A percentile compares a stretch with the other conserved stretches of the same genome.
Evolutionary conservation across 2,329 filamentous ascomycete species (phyloP).

Genomic region (Ilyonectria mors-panacis): DNA sequence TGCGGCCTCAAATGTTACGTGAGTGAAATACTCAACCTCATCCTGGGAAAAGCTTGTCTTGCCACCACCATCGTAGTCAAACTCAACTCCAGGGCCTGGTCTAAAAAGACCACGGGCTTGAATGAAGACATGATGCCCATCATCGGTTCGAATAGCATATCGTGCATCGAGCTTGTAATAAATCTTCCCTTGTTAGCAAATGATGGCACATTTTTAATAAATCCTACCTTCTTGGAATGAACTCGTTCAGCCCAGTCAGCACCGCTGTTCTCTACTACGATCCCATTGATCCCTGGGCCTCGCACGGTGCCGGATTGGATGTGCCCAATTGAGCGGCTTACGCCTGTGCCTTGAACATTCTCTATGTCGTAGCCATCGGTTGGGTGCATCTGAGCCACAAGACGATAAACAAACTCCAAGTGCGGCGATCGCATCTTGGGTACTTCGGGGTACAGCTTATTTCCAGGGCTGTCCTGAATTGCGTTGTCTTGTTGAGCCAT

Average conservation of each 20-base stretch:
- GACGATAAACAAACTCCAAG: slow-evolving; percentile 19
- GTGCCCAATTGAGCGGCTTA: slow-evolving; percentile 15
- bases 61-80: slow-evolving; percentile 4
- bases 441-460: slow-evolving; percentile 15
- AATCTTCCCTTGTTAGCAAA: not conserved
- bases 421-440: slow-evolving; percentile 8
- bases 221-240: slow-evolving; percentile 8
- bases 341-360: slow-evolving; percentile 16
- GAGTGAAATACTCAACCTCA: slow-evolving; percentile 22
- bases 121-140: slow-evolving; percentile 18
- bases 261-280: slow-evolving; percentile 20
- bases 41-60: slow-evolving; percentile 13
- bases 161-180: slow-evolving; percentile 23
- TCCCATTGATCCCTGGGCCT: slow-evolving; percentile 10
- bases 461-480: not conserved
- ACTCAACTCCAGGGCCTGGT: slow-evolving; percentile 8
- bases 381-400: slow-evolving; percentile 19
- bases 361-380: slow-evolving; percentile 18
- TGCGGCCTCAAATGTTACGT: slow-evolving; percentile 22
- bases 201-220: not conserved
- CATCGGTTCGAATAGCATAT: slow-evolving; percentile 9
- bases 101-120: slow-evolving; percentile 17
- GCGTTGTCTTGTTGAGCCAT: not conserved
- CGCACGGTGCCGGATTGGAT: slow-evolving; percentile 14
- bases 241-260: slow-evolving; percentile 21